Conservation (phyloP, 2,329 filamentous ascomycete genomes). For the Colletotrichum camelliae region DNA sequence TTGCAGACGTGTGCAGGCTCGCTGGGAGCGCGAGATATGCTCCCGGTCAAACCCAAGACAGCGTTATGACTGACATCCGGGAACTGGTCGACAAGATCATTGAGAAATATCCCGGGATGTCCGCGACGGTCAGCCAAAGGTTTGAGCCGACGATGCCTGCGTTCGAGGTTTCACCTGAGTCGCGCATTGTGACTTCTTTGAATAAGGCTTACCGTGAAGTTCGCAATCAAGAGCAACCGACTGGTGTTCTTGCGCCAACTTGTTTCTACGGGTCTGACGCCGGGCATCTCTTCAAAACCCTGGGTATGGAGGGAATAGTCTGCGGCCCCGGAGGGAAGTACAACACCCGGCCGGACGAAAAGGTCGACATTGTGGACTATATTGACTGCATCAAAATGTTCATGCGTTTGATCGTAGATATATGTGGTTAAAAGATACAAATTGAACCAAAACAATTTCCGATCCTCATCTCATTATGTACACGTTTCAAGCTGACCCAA, state of each 20-base stretch:
- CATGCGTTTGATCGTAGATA: background rate
- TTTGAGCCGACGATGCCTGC: slow-evolving; percentile 30
- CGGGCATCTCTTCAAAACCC: slow-evolving; percentile 28
- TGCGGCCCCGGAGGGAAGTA: slow-evolving; percentile 31
- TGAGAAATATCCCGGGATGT: slow-evolving; percentile 25
- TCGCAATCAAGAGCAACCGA: background rate
- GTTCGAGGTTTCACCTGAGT: slow-evolving; percentile 25
- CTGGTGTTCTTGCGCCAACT: slow-evolving; percentile 27
- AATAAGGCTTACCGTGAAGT: slow-evolving; percentile 26
- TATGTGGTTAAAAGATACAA: background rate
- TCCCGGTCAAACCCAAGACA: slow-evolving; percentile 29
- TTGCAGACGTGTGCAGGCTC: slow-evolving; percentile 28
- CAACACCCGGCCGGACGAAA: slow-evolving; percentile 25
- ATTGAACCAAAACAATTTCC: background rate
- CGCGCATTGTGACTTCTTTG: slow-evolving; percentile 24
- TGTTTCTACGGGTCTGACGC: slow-evolving; percentile 31
- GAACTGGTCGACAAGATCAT: slow-evolving; percentile 21
- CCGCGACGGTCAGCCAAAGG: slow-evolving; percentile 26
- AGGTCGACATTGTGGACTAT: background rate
- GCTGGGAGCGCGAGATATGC: slow-evolving; percentile 30
- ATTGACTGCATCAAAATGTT: background rate
- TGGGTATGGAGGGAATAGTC: slow-evolving; percentile 31
- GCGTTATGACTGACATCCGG: slow-evolving; percentile 27
- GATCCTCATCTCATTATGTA: background rate
- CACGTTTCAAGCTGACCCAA: background rate